A percentile compares a stretch with the other conserved stretches of the same genome.
Evolutionary conservation across 768 basidiomycete genomes (phyloP).

Genomic region (Wakefieldia striispora): DNA sequence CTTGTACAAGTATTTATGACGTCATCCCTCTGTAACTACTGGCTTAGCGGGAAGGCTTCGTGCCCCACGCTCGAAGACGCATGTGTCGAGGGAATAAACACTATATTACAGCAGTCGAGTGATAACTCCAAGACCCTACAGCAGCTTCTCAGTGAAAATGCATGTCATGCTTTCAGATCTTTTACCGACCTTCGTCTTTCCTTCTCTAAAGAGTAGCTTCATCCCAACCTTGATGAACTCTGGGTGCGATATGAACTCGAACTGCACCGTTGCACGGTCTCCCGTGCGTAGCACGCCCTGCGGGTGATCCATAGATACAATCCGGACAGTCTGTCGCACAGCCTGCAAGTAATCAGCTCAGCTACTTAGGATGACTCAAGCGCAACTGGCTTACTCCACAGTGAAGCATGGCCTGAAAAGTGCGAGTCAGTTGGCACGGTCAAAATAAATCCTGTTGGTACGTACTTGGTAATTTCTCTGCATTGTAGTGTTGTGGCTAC

Average conservation of each 20-base stretch:
- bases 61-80: background rate
- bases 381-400: slow-evolving; percentile 64
- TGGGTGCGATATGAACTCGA: slow-evolving; percentile 90
- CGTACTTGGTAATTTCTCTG: slow-evolving; percentile 90
- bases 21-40: slow-evolving; percentile 3
- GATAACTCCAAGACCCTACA: slow-evolving; percentile 74
- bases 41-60: too few relatives aligned
- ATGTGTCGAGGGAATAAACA: background rate
- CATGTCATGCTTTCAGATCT: background rate
- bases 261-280: slow-evolving; percentile 90
- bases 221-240: slow-evolving; percentile 93
- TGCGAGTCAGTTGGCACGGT: background rate
- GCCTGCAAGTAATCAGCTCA: slow-evolving; percentile 47
- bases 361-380: background rate
- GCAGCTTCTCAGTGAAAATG: slow-evolving; percentile 8
- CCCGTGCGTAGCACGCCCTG: slow-evolving; percentile 90
- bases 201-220: slow-evolving; percentile 92
- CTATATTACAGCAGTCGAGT: slow-evolving; percentile 53
- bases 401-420: slow-evolving; percentile 79
- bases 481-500: slow-evolving; percentile 86
- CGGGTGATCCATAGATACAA: slow-evolving; percentile 88
- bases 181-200: slow-evolving; percentile 80
- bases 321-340: slow-evolving; percentile 87
- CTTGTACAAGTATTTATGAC: slow-evolving; percentile 9
- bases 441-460: background rate